phyloP scores from a whole-genome alignment of 495 filamentous ascomycete genomes.

The Neurospora intermedia region DNA sequence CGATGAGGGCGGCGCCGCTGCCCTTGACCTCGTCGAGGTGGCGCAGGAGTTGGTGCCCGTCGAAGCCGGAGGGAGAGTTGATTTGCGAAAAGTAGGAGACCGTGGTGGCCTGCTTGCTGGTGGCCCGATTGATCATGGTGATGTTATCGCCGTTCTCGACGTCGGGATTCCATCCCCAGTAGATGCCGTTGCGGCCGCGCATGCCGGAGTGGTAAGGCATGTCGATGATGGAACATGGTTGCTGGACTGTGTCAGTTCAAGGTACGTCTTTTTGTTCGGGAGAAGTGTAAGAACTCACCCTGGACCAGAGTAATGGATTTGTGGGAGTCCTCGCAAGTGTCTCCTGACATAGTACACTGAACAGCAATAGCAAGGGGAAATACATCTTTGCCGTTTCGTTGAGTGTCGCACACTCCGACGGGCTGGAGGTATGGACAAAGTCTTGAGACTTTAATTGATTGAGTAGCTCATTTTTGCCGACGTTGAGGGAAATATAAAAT shows the following conservation, averaged over 20 bases:
- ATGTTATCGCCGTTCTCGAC: background rate
- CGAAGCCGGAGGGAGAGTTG: constrained; percentile 3
- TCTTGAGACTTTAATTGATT: background rate
- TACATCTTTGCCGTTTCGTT: background rate
- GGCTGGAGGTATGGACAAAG: background rate
- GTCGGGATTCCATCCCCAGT: constrained; percentile 7
- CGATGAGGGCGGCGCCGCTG: background rate
- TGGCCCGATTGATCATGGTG: background rate
- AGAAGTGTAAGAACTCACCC: background rate
- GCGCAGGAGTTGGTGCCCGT: constrained; percentile 1
- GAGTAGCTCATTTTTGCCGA: background rate
- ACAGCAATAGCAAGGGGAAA: background rate
- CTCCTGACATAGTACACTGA: background rate
- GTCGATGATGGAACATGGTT: background rate
- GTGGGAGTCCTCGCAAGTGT: background rate
- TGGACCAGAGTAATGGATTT: background rate
- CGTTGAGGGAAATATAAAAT: background rate
- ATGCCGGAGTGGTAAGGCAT: background rate
- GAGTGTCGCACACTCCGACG: background rate
- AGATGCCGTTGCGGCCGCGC: constrained; percentile 4
- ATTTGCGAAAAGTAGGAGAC: constrained; percentile 2
- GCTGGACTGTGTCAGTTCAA: background rate
- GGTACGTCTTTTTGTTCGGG: background rate
- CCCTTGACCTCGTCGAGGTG: constrained; percentile 1
- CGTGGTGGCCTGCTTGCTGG: background rate